A percentile compares a stretch with the other conserved stretches of the same genome.
phyloP scores from a whole-genome alignment of 2,329 filamentous ascomycete genomes.

The Plectosphaerella plurivora region DNA sequence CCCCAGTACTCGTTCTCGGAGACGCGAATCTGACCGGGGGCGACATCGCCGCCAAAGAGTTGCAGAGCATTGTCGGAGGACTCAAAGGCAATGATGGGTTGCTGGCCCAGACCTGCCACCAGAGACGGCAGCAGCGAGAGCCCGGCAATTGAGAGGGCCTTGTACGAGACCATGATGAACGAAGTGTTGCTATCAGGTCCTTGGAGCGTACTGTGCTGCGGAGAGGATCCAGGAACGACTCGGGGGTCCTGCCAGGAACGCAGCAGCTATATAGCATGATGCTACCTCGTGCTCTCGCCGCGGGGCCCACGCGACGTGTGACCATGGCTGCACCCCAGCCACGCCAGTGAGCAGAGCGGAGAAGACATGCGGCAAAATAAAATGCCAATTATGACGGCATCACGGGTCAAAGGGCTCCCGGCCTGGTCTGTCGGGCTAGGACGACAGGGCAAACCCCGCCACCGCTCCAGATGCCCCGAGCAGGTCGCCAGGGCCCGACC shows the following conservation, averaged over 20 bases:
- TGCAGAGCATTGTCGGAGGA: slow-evolving; percentile 18
- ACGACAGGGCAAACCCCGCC: background rate
- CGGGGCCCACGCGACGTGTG: background rate
- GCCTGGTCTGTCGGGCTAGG: background rate
- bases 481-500: background rate
- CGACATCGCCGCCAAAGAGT: slow-evolving; percentile 29
- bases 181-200: background rate
- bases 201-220: background rate
- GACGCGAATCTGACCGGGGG: slow-evolving; percentile 47
- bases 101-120: slow-evolving; percentile 40
- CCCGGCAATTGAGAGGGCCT: slow-evolving; percentile 10
- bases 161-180: slow-evolving; percentile 7
- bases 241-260: background rate
- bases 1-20: slow-evolving; percentile 60
- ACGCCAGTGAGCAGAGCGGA: background rate
- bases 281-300: background rate
- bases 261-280: background rate
- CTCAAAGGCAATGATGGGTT: slow-evolving; percentile 39
- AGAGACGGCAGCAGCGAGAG: slow-evolving; percentile 15
- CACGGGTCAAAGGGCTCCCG: background rate
- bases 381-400: background rate
- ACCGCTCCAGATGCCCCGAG: background rate
- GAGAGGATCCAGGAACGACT: background rate
- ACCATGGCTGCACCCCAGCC: background rate
- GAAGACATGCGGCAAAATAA: background rate